These are phyloP conservation scores for Tricholoma matsutake DNA, from an alignment of 768 basidiomycete genomes.

Conservation along the genomic window DNA sequence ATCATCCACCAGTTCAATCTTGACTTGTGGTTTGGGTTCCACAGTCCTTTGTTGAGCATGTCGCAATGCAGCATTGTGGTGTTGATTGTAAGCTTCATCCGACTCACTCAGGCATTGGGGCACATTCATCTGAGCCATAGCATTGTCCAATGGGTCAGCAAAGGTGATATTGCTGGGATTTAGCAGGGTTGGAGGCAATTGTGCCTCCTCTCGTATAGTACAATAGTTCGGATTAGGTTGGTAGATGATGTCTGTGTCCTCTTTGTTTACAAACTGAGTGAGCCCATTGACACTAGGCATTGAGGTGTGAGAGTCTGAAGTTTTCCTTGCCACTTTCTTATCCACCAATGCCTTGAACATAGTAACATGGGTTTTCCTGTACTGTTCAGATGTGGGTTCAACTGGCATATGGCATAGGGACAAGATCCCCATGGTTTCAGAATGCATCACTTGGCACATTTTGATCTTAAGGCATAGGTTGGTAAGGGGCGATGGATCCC, in stretches of 20 bases:
- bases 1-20: too few relatives aligned
- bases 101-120: too few relatives aligned
- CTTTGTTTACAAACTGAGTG: too few relatives aligned
- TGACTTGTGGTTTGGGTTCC: too few relatives aligned
- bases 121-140: too few relatives aligned
- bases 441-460: neutral
- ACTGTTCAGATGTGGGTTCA: neutral
- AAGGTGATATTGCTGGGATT: neutral
- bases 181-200: neutral
- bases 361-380: neutral
- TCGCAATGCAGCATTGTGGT: too few relatives aligned
- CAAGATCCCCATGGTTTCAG: neutral
- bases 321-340: neutral
- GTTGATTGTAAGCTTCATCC: too few relatives aligned
- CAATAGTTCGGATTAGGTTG: too few relatives aligned
- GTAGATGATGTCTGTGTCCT: too few relatives aligned
- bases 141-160: neutral
- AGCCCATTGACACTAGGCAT: neutral
- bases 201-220: too few relatives aligned
- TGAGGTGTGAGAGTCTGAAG: neutral
- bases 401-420: neutral
- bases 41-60: too few relatives aligned
- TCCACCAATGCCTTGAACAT: neutral
- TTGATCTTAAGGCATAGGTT: neutral
- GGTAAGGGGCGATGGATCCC: neutral